Evolutionary conservation across 163 green algal species (phyloP), one percentile per base, ranked within the genome.

Genomic region (Scenedesmus sp.): DNA sequence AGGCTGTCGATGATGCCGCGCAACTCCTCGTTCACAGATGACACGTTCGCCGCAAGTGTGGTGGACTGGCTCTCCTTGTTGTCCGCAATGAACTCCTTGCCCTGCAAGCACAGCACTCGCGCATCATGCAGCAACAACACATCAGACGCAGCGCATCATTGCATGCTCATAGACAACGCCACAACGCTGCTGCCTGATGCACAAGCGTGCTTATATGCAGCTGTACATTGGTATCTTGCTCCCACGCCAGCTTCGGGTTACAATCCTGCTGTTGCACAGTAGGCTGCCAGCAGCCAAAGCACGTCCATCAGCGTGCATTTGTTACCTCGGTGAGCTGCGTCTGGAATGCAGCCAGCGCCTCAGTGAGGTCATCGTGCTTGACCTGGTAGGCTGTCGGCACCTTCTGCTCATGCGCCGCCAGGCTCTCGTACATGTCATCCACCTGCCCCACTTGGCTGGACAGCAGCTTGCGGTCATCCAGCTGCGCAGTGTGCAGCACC

Each of bases 361-460:
- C 96, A 62, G 94, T 92, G 4, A 97, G 93, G 87, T 97, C 95
- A 83, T 97, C 96, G 77, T 96, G 93, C 92, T 95, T 96, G 74
- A 97, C 96, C 93, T 96, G 93, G 88, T 98, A 96, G 4, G 89
- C 90, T 13, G 94, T 97, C 18, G 96, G 93, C 59, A 96, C 84
- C 94, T 98, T 98, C 86, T 98, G 96, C 86, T 98, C 96, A 91
- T 98, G 97, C 2, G 96, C 93, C 16, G 94, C 93, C 46, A 99
- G 94, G 93, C 97, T 96, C 82, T 98, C 96, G 91, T 98, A 99
- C 97, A 99, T 98, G 87, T 99, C 97, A 82, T 98, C 96, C 87
- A 99, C 95, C 84, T 93, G 90, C 26, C 90, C 84, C 66, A 76
- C 59, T 57, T 90, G 82, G 74, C 90, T 84, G 34, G 87, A 77